These are phyloP conservation scores for Talaromyces sp. DNA, from an alignment of 2,329 filamentous ascomycete genomes.

Conservation along the genomic window DNA sequence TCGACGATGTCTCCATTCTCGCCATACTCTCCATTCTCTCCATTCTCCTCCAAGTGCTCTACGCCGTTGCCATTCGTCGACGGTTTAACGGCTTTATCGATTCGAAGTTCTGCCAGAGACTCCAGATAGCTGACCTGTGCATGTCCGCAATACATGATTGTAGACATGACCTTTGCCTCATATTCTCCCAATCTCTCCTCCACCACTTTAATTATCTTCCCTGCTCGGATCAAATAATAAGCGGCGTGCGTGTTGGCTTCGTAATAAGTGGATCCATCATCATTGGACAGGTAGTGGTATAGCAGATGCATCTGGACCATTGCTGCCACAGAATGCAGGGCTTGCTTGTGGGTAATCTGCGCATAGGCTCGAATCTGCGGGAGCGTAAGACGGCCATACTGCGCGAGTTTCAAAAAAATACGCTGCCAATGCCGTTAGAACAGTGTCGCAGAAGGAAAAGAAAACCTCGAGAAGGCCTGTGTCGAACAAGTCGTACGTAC, in stretches of 20 bases:
- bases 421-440: slow-evolving; percentile 52
- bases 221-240: slow-evolving; percentile 75
- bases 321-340: slow-evolving; percentile 75
- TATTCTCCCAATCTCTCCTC: slow-evolving; percentile 68
- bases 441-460: not conserved
- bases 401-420: slow-evolving; percentile 74
- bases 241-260: slow-evolving; percentile 75
- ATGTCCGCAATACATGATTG: slow-evolving; percentile 71
- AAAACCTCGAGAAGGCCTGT: not conserved
- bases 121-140: slow-evolving; percentile 51
- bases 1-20: not conserved
- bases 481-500: slow-evolving; percentile 51
- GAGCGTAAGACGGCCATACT: slow-evolving; percentile 71
- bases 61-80: slow-evolving; percentile 20
- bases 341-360: slow-evolving; percentile 65
- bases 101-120: slow-evolving; percentile 29
- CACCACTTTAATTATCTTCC: slow-evolving; percentile 73
- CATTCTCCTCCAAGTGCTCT: slow-evolving; percentile 3
- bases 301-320: slow-evolving; percentile 86
- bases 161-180: slow-evolving; percentile 69
- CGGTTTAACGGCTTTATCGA: slow-evolving; percentile 13
- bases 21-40: not conserved
- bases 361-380: slow-evolving; percentile 66
- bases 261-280: slow-evolving; percentile 66
- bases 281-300: slow-evolving; percentile 63